A percentile compares a stretch with the other conserved stretches of the same genome.
Conservation (phyloP, 768 basidiomycete genomes). For the Boletellus emodensis region DNA sequence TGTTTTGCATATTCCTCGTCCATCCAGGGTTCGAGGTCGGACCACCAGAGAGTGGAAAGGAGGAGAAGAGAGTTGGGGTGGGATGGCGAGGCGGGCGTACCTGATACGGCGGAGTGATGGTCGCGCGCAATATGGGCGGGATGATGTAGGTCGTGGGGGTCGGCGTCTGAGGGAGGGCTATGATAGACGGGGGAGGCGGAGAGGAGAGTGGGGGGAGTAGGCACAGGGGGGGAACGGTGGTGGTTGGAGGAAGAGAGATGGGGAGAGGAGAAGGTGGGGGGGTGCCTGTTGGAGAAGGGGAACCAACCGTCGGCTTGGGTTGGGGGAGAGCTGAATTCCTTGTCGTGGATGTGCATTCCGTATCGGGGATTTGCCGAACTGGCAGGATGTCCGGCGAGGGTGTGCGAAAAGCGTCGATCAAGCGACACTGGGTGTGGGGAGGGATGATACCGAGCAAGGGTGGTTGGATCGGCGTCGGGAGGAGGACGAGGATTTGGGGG, state of each 20-base stretch:
- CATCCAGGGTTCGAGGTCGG: conserved; percentile 94
- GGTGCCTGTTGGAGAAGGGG: conserved; percentile 33
- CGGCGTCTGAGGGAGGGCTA: conserved; percentile 18
- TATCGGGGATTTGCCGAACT: conserved; percentile 33
- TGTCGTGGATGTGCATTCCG: conserved; percentile 35
- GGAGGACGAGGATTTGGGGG: conserved; percentile 25
- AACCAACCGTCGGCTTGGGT: conserved; percentile 29
- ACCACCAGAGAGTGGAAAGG: conserved; percentile 76
- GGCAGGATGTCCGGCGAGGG: conserved; percentile 12
- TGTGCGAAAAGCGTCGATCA: conserved; percentile 23
- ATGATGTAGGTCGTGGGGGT: conserved; percentile 16
- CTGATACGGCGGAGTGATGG: conserved; percentile 12
- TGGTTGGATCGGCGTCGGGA: conserved; percentile 30
- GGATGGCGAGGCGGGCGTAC: conserved; percentile 22
- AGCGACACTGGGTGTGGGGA: conserved; percentile 8
- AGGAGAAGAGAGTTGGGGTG: conserved; percentile 31
- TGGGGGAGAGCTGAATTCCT: conserved; percentile 31
- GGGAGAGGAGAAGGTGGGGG: conserved; percentile 20
- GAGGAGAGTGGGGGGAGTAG: conserved; percentile 20
- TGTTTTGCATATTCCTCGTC: conserved; percentile 92
- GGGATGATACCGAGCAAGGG: conserved; percentile 12
- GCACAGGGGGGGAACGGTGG: conserved; percentile 38
- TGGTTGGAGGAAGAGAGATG: conserved; percentile 43
- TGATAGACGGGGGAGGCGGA: conserved; percentile 17
- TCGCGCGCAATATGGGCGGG: conserved; percentile 16